These are phyloP conservation scores for Suillus discolor DNA, from an alignment of 768 basidiomycete species.

Conservation along the genomic window DNA sequence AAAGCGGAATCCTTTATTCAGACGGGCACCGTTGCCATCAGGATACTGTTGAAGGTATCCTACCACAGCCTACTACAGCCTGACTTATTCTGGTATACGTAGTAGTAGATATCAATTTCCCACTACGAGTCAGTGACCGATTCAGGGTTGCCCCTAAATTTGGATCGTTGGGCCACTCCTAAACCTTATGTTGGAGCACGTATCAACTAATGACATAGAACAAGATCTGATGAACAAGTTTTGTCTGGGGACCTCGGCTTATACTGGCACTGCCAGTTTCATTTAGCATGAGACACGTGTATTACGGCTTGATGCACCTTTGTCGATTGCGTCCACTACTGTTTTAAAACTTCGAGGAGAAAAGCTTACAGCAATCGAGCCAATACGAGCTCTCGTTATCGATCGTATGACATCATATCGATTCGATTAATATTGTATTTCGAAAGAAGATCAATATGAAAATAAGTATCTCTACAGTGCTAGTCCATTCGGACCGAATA, in stretches of 20 bases:
- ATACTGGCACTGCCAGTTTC: not conserved
- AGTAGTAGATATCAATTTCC: not conserved
- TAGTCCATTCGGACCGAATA: not conserved
- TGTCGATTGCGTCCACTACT: not conserved
- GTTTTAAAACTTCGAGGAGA: not conserved
- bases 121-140: not conserved
- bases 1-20: not conserved
- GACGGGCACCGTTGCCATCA: not conserved
- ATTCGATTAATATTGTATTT: not conserved
- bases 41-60: not conserved
- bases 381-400: not conserved
- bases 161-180: not conserved
- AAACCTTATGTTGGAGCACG: too few species aligned
- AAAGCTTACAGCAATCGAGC: not conserved
- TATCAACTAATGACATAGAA: too few species aligned
- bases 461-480: not conserved
- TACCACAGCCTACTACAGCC: too few species aligned
- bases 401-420: not conserved
- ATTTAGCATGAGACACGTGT: not conserved
- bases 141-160: not conserved
- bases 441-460: not conserved
- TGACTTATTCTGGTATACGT: too few species aligned
- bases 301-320: not conserved
- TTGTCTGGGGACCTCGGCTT: not conserved
- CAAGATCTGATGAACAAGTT: not conserved